Evolutionary conservation across 805 yeast genomes (phyloP).

Genomic region (Myxozyma udenii): DNA sequence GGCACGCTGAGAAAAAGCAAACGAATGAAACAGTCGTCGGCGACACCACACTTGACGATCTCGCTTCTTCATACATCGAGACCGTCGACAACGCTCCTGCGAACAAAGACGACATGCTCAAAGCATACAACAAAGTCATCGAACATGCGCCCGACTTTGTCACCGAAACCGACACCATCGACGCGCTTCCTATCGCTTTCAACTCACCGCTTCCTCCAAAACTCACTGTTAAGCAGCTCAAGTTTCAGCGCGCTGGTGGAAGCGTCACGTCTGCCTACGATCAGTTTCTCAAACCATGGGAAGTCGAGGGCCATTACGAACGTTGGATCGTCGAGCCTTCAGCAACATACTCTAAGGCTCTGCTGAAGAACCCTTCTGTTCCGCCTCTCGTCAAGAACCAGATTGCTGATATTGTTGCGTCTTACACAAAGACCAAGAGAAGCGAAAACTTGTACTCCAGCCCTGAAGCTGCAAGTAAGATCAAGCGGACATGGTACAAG

Average conservation of each 20-base stretch:
- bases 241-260: slow-evolving; percentile 1
- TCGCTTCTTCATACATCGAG: neutral
- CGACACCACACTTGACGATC: neutral
- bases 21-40: neutral
- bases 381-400: slow-evolving; percentile 13
- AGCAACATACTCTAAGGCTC: slow-evolving; percentile 1
- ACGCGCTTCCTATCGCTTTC: slow-evolving; percentile 4
- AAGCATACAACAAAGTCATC: slow-evolving; percentile 4
- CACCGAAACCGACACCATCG: neutral
- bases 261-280: slow-evolving; percentile 4
- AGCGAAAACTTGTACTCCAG: too few relatives aligned
- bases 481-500: too few relatives aligned
- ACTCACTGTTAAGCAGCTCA: neutral
- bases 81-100: neutral
- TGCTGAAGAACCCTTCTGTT: slow-evolving; percentile 11
- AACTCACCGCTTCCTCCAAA: neutral
- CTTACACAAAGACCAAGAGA: neutral
- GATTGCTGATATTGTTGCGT: slow-evolving; percentile 7
- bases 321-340: slow-evolving; percentile 9
- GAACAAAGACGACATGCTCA: slow-evolving; percentile 1
- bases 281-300: slow-evolving; percentile 3
- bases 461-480: too few relatives aligned
- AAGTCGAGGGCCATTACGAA: slow-evolving; percentile 16
- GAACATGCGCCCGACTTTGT: slow-evolving; percentile 3
- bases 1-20: neutral